Evolutionary conservation across 176 grass and related monocot species (phyloP), one percentile per base, ranked within the genome.

Genomic region (Saccharum officinarum): DNA sequence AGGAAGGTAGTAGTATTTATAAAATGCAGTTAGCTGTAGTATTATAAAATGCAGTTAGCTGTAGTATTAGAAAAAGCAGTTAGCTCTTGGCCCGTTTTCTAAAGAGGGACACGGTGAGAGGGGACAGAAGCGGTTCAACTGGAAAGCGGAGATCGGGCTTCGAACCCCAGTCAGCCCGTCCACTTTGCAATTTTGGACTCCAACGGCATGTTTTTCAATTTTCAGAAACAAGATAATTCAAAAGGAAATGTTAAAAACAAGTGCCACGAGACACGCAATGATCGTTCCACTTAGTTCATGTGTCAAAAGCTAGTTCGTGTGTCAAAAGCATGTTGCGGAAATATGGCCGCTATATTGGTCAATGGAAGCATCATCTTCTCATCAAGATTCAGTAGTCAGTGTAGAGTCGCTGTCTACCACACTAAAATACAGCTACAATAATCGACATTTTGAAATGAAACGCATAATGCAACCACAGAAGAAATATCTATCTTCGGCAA

Each of bases 401-500:
- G 23, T 26, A 73, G 42, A 47, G 23, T 47, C 42, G 71, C 10
- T 73, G 70, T 73, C 42, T 73, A 47, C 12, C 1, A 15, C 22
- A 23, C 11, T 28, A 46, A 8, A 41, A 66, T 33, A 66, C 26
- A 80, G 62, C 39, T 44, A 14, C 4, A 5, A 49, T 22, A 50
- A n/a, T 33, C 20, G 15, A 10, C 74, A n/a, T n/a, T 10, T 28
- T 47, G 78, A 34, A 68, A 10, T 34, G 64, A 55, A 34, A 77
- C 70, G 49, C 16, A 55, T n/a, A 59, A 69, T 63, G 54, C 47
- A 25, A 64, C 30, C 5, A 73, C 31, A 10, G 15, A 38, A 47
- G 67, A 80, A 80, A 66, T 60, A 69, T 57, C 25, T 30, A 64
- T 87, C 38, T 87, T 20, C 4, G 47, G 22, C 8, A 13, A 67